Evolutionary conservation across 805 yeast genomes (phyloP), one percentile per base, ranked within the genome.

Genomic region (Kuraishia ogatae): DNA sequence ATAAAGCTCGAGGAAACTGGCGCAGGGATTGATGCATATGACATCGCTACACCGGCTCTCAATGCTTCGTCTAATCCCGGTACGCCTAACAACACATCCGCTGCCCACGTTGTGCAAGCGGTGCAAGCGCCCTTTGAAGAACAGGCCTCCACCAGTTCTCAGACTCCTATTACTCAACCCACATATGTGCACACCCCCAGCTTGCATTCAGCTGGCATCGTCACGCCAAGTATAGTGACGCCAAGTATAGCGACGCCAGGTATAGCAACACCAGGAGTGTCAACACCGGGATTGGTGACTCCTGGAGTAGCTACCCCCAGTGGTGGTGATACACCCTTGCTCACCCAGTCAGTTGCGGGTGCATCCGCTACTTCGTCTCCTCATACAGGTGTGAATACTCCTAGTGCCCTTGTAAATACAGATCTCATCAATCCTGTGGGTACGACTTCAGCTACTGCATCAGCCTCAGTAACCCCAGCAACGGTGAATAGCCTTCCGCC

Each of bases 391-490:
- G 43, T 35, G 13, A 35, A 35, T 11, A 35, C 43, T 4, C 43
- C 43, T 7, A 15, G n/a, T 13, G 43, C n/a, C n/a, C 17, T 15
- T 13, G 17, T 17, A 35, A 35, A 35, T 15, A 35, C n/a, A 35
- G 43, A 35, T 15, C 6, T 35, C 43, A 15, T 35, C 17, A 5
- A 11, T 17, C 43, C 50, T 6, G 19, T 29, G 10, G 52, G 59
- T 52, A 19, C 51, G 43, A 23, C 50, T 48, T 54, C 55, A 50
- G 39, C 55, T 24, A 46, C 56, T 43, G 35, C 54, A 22, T 39
- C 55, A 48, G 46, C 48, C 17, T 35, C 43, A 43, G 47, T 54
- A 60, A 46, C 59, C 39, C 50, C 51, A 50, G 43, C 50, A 47
- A 15, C 22, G 29, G 29, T 26, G 10, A 5, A 26, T 26, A 26